These are phyloP conservation scores for Dysphania ambrosioides DNA, from an alignment of 148 eudicot species.

Conservation along the genomic window DNA sequence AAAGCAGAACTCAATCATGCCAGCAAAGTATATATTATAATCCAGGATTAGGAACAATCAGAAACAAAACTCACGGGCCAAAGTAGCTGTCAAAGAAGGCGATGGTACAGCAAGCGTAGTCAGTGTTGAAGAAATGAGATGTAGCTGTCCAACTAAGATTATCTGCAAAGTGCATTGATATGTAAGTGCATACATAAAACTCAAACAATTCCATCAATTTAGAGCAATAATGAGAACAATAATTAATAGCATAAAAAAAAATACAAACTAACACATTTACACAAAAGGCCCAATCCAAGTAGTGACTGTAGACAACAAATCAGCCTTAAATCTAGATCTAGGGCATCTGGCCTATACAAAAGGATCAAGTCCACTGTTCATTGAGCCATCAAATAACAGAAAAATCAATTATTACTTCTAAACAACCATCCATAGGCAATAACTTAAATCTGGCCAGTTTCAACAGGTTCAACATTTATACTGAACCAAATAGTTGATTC, in stretches of 20 bases:
- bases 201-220: not conserved
- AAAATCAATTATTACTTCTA: not conserved
- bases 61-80: constrained; percentile 74
- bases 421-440: not conserved
- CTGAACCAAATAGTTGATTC: not conserved
- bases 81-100: constrained; percentile 93
- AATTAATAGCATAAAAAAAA: not conserved
- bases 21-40: constrained; percentile 4
- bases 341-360: not conserved
- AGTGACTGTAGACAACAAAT: not conserved
- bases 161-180: constrained; percentile 46
- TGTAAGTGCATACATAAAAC: constrained; percentile 17
- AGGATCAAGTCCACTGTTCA: not conserved
- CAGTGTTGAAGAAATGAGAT: constrained; percentile 91
- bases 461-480: not conserved
- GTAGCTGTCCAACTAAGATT: constrained; percentile 86
- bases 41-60: constrained; percentile 4
- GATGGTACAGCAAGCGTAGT: constrained; percentile 96
- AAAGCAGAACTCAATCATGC: constrained; percentile 21
- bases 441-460: not conserved
- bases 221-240: not conserved
- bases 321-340: not conserved
- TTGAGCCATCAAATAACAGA: not conserved
- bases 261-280: not conserved
- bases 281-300: not conserved